Percentiles rank a stretch among this genome's conserved stretches.
Evolutionary conservation across 2,329 filamentous ascomycete genomes (phyloP).

Genomic region (Colletotrichum spaethianum): DNA sequence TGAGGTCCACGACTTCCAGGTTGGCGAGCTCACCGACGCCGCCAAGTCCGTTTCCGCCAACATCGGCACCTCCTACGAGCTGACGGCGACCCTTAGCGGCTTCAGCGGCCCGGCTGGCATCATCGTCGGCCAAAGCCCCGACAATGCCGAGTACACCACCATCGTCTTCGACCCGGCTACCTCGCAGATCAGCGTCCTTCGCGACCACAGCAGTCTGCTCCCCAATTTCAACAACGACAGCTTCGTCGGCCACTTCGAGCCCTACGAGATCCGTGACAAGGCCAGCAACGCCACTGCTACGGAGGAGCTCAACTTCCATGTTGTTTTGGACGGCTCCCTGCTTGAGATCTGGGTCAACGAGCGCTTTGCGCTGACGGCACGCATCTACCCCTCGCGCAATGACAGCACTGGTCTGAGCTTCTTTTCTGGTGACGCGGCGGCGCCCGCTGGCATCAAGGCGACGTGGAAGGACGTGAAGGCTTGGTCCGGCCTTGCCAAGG

Average conservation of each 20-base stretch:
- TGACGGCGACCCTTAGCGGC: constrained; percentile 37
- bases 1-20: constrained; percentile 18
- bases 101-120: constrained; percentile 33
- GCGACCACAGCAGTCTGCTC: constrained; percentile 39
- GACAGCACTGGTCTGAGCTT: constrained; percentile 41
- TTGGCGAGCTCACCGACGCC: constrained; percentile 28
- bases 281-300: not conserved
- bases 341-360: constrained; percentile 43
- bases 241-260: constrained; percentile 39
- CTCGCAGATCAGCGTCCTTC: constrained; percentile 33
- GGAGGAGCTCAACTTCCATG: constrained; percentile 39
- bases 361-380: constrained; percentile 40
- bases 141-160: constrained; percentile 37
- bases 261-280: constrained; percentile 26
- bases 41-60: constrained; percentile 20
- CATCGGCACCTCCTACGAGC: constrained; percentile 39
- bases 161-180: constrained; percentile 35
- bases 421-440: constrained; percentile 31
- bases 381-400: constrained; percentile 42
- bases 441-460: constrained; percentile 13
- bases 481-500: constrained; percentile 36
- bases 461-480: constrained; percentile 37
- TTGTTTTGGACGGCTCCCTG: constrained; percentile 39
- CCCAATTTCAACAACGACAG: constrained; percentile 41
- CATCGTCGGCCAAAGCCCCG: constrained; percentile 40